These are phyloP conservation scores for Aspergillus sp. DNA, from an alignment of 2,329 filamentous ascomycete genomes.

Conservation along the genomic window DNA sequence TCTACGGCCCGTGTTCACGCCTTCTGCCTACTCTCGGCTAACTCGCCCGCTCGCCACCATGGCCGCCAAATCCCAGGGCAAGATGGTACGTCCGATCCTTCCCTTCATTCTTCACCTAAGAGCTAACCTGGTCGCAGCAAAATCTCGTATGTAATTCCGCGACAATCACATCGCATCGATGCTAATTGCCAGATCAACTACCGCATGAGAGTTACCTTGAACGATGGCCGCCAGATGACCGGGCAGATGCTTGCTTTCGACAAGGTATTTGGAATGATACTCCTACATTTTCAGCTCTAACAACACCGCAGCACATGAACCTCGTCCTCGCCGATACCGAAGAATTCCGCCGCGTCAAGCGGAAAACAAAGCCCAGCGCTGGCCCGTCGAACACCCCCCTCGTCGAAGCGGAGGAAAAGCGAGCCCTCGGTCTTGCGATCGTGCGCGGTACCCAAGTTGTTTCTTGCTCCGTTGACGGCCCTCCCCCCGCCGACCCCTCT, in stretches of 20 bases:
- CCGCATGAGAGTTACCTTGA: constrained; percentile 93
- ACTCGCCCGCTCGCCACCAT: no score
- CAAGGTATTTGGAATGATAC: constrained; percentile 52
- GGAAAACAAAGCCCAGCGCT: constrained; percentile 61
- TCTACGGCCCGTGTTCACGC: not conserved
- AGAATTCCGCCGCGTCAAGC: constrained; percentile 87
- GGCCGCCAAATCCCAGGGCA: constrained; percentile 86
- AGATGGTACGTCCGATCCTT: constrained; percentile 70
- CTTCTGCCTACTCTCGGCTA: constrained; percentile 19
- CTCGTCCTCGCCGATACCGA: constrained; percentile 96
- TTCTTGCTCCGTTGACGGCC: constrained; percentile 88
- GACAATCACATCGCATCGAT: constrained; percentile 37
- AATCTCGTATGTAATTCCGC: constrained; percentile 46
- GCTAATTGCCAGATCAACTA: constrained; percentile 73
- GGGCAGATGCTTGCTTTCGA: constrained; percentile 98
- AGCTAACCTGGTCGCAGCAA: constrained; percentile 40
- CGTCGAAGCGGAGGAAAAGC: constrained; percentile 90
- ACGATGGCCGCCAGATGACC: constrained; percentile 91
- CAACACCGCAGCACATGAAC: constrained; percentile 99
- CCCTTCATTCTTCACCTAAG: constrained; percentile 44
- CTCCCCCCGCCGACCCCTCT: constrained; percentile 86
- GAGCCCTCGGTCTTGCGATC: constrained; percentile 90
- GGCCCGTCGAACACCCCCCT: constrained; percentile 53
- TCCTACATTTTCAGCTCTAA: no score
- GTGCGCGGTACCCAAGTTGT: constrained; percentile 91